These are phyloP conservation scores for Starmerella etchellsii DNA, from an alignment of 805 yeast species.

Conservation along the genomic window DNA sequence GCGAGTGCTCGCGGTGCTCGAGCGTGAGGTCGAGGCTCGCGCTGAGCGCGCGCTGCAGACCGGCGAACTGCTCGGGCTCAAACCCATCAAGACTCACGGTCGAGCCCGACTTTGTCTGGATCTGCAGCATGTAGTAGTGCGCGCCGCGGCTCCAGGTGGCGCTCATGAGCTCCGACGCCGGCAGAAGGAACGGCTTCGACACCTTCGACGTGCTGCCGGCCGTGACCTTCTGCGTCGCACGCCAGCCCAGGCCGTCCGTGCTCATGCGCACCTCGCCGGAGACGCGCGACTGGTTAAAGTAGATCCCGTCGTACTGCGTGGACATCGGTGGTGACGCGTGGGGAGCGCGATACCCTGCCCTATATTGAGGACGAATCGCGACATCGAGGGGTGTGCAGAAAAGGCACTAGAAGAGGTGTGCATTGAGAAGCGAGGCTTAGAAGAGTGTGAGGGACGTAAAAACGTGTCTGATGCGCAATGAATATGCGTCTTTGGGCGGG, in stretches of 20 bases:
- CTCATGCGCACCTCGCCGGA: conserved; percentile 90
- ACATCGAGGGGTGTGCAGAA: too few species aligned
- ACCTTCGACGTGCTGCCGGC: conserved; percentile 37
- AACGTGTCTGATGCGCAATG: too few species aligned
- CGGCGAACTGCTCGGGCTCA: conserved; percentile 63
- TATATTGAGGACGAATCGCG: too few species aligned
- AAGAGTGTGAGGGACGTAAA: too few species aligned
- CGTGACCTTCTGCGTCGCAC: conserved; percentile 38
- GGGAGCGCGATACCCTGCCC: too few species aligned
- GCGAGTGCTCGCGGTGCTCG: conserved; percentile 78
- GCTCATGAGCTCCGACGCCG: conserved; percentile 70
- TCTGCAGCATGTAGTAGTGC: conserved; percentile 76
- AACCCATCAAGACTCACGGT: conserved; percentile 86
- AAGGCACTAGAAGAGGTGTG: too few species aligned
- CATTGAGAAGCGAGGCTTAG: too few species aligned
- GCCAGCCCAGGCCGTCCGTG: conserved; percentile 97
- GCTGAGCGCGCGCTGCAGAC: conserved; percentile 71
- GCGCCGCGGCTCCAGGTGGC: conserved; percentile 89
- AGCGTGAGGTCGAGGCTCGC: conserved; percentile 58
- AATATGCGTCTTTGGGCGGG: too few species aligned
- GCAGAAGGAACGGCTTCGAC: conserved; percentile 69
- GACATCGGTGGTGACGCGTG: too few species aligned
- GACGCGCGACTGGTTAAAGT: conserved; percentile 69
- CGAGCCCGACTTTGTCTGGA: conserved; percentile 79
- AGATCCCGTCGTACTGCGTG: conserved; percentile 76